These are phyloP conservation scores for Pythium grandisporangium DNA, from an alignment of 352 stramenopile species.

Conservation along the genomic window DNA sequence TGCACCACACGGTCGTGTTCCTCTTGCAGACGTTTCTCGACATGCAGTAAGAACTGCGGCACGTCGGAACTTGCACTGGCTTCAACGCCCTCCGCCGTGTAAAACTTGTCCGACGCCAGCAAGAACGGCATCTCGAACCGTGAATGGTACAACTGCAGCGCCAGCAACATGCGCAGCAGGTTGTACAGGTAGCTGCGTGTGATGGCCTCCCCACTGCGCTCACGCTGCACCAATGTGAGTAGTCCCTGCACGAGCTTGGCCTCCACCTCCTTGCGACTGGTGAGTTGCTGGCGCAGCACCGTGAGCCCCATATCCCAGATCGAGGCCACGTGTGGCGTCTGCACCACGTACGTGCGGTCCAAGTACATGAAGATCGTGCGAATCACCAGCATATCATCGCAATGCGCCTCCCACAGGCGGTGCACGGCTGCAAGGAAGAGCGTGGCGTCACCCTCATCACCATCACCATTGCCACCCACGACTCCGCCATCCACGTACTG, in stretches of 20 bases:
- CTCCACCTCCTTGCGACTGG: conserved; percentile 43
- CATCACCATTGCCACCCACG: conserved; percentile 48
- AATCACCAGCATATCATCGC: conserved; percentile 88
- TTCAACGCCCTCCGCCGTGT: conserved; percentile 61
- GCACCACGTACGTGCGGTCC: conserved; percentile 87
- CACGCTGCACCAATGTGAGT: conserved; percentile 79
- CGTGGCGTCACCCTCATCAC: no score
- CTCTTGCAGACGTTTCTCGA: conserved; percentile 81
- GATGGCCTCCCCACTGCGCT: conserved; percentile 83
- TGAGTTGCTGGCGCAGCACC: conserved; percentile 48
- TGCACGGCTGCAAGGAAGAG: conserved; percentile 80
- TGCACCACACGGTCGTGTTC: conserved; percentile 65
- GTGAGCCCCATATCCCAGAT: conserved; percentile 91
- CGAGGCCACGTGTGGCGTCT: conserved; percentile 70
- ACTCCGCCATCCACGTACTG: conserved; percentile 24
- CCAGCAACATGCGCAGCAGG: conserved; percentile 74
- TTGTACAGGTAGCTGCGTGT: conserved; percentile 77
- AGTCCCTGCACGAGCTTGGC: conserved; percentile 62
- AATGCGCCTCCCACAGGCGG: conserved; percentile 85
- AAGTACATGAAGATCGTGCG: conserved; percentile 92
- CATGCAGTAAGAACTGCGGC: conserved; percentile 81
- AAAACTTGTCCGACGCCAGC: conserved; percentile 81
- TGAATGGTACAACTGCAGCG: conserved; percentile 78
- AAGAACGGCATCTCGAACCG: conserved; percentile 87
- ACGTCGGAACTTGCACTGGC: conserved; percentile 57